phyloP scores from a whole-genome alignment of 2,329 filamentous ascomycete species.

The Calonectria pauciramosa region DNA sequence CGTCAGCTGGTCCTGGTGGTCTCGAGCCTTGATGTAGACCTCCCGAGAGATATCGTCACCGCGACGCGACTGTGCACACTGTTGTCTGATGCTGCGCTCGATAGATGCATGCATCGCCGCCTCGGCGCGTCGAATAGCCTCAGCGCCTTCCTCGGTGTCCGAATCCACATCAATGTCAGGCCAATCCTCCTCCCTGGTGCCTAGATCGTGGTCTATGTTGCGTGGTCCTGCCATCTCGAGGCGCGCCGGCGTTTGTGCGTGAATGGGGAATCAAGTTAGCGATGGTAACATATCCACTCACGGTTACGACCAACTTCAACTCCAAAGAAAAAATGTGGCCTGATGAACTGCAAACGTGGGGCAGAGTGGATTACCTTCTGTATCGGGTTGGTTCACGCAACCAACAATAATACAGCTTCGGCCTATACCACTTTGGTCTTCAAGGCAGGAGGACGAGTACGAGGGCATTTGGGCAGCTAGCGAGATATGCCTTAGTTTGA shows the following conservation, averaged over 20 bases:
- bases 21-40: neutral
- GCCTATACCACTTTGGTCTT: neutral
- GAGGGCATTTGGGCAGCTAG: neutral
- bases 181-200: neutral
- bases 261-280: neutral
- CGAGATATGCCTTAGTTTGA: neutral
- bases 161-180: neutral
- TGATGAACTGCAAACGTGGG: neutral
- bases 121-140: neutral
- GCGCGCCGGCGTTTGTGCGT: neutral
- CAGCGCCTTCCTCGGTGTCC: neutral
- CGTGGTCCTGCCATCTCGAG: neutral
- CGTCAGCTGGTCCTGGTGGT: neutral
- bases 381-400: neutral
- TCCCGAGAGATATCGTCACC: neutral
- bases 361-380: neutral
- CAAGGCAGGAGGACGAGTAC: neutral
- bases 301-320: neutral
- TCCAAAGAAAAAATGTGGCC: neutral
- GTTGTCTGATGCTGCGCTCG: neutral
- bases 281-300: neutral
- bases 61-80: neutral
- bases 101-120: neutral
- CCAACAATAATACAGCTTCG: neutral
- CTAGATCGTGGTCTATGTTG: too few relatives aligned